A percentile compares a stretch with the other conserved stretches of the same genome.
Conservation (phyloP, 768 basidiomycete genomes). For the Clitopilus passeckerianus region DNA sequence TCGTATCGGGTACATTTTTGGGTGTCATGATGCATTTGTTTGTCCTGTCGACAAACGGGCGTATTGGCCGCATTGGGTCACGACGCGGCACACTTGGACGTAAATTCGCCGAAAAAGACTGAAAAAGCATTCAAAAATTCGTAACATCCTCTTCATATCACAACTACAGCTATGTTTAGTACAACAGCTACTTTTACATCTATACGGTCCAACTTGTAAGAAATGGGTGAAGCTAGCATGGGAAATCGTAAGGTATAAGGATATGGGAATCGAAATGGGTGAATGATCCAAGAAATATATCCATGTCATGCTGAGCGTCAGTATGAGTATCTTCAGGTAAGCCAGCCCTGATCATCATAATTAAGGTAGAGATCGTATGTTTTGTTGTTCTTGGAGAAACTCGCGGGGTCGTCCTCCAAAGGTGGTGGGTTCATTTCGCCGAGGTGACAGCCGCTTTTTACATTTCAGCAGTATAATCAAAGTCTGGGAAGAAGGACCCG, state of each 20-base stretch:
- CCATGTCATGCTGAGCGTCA: background rate
- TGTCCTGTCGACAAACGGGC: constrained; percentile 22
- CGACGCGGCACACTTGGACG: background rate
- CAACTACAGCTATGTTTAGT: background rate
- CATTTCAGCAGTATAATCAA: constrained; percentile 55
- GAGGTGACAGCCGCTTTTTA: constrained; percentile 6
- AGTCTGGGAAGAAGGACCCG: constrained; percentile 71
- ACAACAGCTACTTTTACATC: background rate
- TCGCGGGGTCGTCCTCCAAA: constrained; percentile 2
- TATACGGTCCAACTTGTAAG: background rate
- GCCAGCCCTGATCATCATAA: background rate
- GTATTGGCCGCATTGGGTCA: background rate
- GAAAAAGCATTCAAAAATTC: background rate
- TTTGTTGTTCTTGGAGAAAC: constrained; percentile 1
- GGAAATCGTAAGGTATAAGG: background rate
- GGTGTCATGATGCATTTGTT: constrained; percentile 36
- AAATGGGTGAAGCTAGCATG: background rate
- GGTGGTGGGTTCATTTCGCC: background rate
- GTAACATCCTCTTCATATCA: background rate
- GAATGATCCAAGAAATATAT: background rate
- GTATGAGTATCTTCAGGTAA: background rate
- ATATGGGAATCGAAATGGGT: background rate
- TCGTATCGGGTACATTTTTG: constrained; percentile 38
- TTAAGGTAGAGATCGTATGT: background rate
- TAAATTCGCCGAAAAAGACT: too few species aligned